These are phyloP conservation scores for Candida tropicalis DNA, from an alignment of 1,139 yeast species.

Conservation along the genomic window DNA sequence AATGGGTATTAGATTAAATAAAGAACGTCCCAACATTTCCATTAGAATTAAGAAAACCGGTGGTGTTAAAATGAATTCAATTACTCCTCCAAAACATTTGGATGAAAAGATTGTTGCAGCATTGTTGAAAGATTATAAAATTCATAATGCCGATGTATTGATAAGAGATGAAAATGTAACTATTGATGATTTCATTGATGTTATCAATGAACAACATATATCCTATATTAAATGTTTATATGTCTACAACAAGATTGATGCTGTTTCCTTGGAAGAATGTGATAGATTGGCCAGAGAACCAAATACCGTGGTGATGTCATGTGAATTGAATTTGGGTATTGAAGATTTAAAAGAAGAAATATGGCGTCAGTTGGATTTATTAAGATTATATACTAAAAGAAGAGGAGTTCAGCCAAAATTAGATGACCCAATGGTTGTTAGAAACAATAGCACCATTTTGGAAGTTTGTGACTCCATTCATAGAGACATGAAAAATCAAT, in stretches of 20 bases:
- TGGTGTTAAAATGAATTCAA: conserved; percentile 82
- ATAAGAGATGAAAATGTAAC: conserved; percentile 88
- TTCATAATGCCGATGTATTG: conserved; percentile 92
- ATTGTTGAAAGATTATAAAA: conserved; percentile 80
- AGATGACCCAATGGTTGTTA: conserved; percentile 87
- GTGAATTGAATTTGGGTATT: conserved; percentile 83
- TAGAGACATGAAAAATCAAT: conserved; percentile 87
- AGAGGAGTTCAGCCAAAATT: conserved; percentile 83
- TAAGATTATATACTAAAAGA: conserved; percentile 81
- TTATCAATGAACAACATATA: conserved; percentile 82
- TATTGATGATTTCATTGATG: conserved; percentile 92
- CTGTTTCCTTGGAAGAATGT: conserved; percentile 92
- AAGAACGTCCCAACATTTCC: conserved; percentile 76
- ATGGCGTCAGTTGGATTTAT: conserved; percentile 83
- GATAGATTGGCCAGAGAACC: conserved; percentile 92
- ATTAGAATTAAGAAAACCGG: conserved; percentile 85
- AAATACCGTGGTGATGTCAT: conserved; percentile 90
- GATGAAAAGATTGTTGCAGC: conserved; percentile 80
- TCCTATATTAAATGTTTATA: conserved; percentile 90
- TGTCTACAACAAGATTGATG: conserved; percentile 93
- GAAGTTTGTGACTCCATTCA: conserved; percentile 93
- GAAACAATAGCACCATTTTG: conserved; percentile 75
- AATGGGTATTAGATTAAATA: conserved; percentile 89
- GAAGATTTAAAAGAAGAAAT: conserved; percentile 89
- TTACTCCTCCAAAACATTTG: conserved; percentile 78